Conservation (phyloP, 305 asterid species). For the Andrographis paniculata region DNA sequence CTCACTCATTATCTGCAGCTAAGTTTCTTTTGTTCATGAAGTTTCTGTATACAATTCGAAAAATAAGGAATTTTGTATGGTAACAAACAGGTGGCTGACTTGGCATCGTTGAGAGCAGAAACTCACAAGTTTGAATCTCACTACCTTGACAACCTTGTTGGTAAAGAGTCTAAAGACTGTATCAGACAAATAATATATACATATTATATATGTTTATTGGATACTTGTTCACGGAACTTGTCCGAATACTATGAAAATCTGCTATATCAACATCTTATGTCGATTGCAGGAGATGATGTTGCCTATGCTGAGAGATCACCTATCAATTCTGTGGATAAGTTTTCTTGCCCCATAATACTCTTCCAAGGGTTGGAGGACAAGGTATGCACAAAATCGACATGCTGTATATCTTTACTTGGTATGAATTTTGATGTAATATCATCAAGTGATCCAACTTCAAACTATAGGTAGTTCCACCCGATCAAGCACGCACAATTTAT, state of each 20-base stretch:
- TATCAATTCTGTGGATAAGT: conserved; percentile 68
- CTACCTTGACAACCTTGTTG: conserved; percentile 79
- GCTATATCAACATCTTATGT: conserved; percentile 7
- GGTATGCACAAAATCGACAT: conserved; percentile 28
- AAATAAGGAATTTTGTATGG: no score
- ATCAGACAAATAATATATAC: no score
- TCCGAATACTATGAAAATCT: not conserved
- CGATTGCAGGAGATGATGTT: conserved; percentile 50
- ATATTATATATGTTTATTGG: not conserved
- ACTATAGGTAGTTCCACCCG: conserved; percentile 68
- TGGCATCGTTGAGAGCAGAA: conserved; percentile 55
- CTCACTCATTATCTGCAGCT: no score
- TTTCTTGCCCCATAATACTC: conserved; percentile 77
- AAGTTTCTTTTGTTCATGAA: no score
- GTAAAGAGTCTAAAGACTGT: conserved; percentile 26
- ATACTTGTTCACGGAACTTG: not conserved
- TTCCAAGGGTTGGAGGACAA: conserved; percentile 91
- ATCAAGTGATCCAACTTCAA: not conserved
- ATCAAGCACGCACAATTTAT: conserved; percentile 84
- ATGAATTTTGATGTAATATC: not conserved
- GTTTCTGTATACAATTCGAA: no score
- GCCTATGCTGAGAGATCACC: conserved; percentile 76
- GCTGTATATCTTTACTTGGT: not conserved
- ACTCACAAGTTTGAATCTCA: conserved; percentile 89
- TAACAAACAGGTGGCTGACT: conserved; percentile 76